These are phyloP conservation scores for Castanea sativa DNA, from an alignment of 306 rosid genomes.

Conservation along the genomic window DNA sequence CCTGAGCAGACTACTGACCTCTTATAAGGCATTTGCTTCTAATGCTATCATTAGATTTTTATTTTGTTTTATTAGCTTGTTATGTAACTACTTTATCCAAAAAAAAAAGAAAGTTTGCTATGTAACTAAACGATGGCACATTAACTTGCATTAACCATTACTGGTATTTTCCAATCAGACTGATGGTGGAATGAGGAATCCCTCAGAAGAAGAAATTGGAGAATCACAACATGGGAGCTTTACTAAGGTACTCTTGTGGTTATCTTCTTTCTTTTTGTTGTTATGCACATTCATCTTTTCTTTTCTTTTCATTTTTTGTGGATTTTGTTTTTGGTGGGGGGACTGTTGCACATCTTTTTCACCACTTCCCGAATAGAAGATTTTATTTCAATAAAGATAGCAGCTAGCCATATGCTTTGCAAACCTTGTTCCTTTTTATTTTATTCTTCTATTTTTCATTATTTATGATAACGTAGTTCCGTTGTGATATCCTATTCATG, in stretches of 20 bases:
- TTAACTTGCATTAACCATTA: background rate
- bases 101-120: background rate
- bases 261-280: background rate
- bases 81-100: background rate
- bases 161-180: slow-evolving; percentile 37
- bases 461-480: too few species aligned
- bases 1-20: slow-evolving; percentile 6
- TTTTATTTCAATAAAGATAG: too few species aligned
- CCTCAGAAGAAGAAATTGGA: slow-evolving; percentile 29
- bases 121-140: background rate
- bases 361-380: too few species aligned
- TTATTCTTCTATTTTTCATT: background rate
- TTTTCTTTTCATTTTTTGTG: background rate
- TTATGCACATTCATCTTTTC: background rate
- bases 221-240: slow-evolving; percentile 44
- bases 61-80: background rate
- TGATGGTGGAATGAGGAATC: slow-evolving; percentile 47
- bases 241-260: slow-evolving; percentile 44
- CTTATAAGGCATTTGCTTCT: background rate
- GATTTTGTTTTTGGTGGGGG: background rate
- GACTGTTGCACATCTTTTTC: background rate
- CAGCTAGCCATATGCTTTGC: too few species aligned
- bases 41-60: background rate
- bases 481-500: too few species aligned
- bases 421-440: too few species aligned